Conservation (phyloP, 345 rosid genomes). For the Cardiospermum halicacabum region DNA sequence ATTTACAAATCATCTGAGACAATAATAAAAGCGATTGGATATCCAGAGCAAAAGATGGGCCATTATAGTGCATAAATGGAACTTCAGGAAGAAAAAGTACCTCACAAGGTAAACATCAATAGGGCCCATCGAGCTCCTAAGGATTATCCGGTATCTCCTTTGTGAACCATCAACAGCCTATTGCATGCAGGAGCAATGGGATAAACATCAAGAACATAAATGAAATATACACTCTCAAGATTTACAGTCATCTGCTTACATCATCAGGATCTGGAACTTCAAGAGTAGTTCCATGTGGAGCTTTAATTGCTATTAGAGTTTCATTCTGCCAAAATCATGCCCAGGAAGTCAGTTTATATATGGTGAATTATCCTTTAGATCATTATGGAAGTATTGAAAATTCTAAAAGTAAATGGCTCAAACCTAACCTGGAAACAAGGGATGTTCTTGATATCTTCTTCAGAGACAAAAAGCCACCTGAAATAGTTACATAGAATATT, state of each 20-base stretch:
- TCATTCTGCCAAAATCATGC: constrained; percentile 55
- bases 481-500: constrained; percentile 23
- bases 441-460: constrained; percentile 79
- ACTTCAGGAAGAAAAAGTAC: constrained; percentile 30
- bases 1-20: constrained; percentile 4
- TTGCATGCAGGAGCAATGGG: constrained; percentile 20
- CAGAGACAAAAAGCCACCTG: constrained; percentile 92
- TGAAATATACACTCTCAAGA: neutral
- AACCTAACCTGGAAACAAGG: constrained; percentile 70
- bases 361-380: constrained; percentile 17
- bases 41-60: constrained; percentile 6
- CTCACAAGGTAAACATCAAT: constrained; percentile 93
- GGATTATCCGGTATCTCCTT: constrained; percentile 89
- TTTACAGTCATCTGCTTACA: constrained; percentile 38
- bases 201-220: constrained; percentile 23
- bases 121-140: constrained; percentile 98
- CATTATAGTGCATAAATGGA: neutral
- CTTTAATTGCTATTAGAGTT: constrained; percentile 94
- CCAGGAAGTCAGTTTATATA: constrained; percentile 15
- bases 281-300: constrained; percentile 96
- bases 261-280: constrained; percentile 97
- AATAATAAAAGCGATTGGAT: neutral
- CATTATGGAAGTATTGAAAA: neutral
- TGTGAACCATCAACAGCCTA: constrained; percentile 77
- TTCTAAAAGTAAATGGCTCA: constrained; percentile 6